Evolutionary conservation across 352 stramenopile genomes (phyloP).

Genomic region (Blastocystis sp.): DNA sequence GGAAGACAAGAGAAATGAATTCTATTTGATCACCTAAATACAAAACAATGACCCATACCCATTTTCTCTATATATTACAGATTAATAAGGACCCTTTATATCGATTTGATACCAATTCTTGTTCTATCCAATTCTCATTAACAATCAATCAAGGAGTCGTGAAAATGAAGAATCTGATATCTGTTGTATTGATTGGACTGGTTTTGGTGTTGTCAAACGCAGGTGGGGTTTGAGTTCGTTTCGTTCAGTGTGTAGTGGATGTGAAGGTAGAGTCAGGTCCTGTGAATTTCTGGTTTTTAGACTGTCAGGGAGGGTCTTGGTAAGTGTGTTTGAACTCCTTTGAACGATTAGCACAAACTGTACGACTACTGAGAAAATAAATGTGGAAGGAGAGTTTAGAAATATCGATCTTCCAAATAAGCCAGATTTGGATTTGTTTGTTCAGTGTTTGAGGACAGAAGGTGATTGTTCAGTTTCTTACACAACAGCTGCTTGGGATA

Average conservation of each 20-base stretch:
- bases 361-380: background rate
- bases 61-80: background rate
- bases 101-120: background rate
- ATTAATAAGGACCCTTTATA: background rate
- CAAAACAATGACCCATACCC: background rate
- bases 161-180: background rate
- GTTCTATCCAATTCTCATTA: background rate
- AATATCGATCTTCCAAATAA: background rate
- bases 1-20: background rate
- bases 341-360: background rate
- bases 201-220: background rate
- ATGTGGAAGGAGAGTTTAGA: background rate
- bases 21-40: background rate
- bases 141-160: background rate
- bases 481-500: background rate
- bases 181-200: background rate
- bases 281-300: constrained; percentile 58
- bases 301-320: background rate
- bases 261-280: constrained; percentile 11
- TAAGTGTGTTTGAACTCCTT: background rate
- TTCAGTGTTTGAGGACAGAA: background rate
- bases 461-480: constrained; percentile 18
- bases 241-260: background rate
- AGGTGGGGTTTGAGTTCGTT: constrained; percentile 21
- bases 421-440: background rate